These are phyloP conservation scores for Mercurialis annua DNA, from an alignment of 345 rosid species.

Conservation along the genomic window DNA sequence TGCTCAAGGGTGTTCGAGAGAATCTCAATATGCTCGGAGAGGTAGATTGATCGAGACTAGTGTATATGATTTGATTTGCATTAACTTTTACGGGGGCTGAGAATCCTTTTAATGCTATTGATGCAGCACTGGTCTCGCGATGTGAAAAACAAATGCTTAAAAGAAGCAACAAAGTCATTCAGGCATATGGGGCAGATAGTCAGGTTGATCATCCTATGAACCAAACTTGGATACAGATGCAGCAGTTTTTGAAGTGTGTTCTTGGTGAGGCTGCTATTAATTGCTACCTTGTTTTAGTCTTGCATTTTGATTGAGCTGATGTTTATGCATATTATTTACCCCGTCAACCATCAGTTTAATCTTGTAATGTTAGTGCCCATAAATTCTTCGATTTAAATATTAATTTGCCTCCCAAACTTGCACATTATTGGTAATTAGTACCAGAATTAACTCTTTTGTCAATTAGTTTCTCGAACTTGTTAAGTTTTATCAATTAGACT, in stretches of 20 bases:
- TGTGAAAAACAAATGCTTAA: slow-evolving; percentile 76
- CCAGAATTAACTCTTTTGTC: too few species aligned
- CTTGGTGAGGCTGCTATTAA: slow-evolving; percentile 7
- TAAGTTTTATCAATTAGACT: too few species aligned
- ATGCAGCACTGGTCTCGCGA: slow-evolving; percentile 85
- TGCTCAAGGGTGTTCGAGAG: slow-evolving; percentile 61
- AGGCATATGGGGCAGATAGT: slow-evolving; percentile 76
- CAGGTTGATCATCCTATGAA: slow-evolving; percentile 61
- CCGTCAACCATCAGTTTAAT: background rate
- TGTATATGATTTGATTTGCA: slow-evolving; percentile 8
- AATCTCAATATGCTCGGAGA: slow-evolving; percentile 83
- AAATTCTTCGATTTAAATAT: background rate
- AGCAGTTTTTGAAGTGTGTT: slow-evolving; percentile 1
- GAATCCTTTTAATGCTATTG: slow-evolving; percentile 5
- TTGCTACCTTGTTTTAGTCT: background rate
- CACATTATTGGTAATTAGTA: too few species aligned
- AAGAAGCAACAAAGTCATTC: slow-evolving; percentile 71
- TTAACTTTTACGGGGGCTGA: slow-evolving; percentile 16
- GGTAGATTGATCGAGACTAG: slow-evolving; percentile 39
- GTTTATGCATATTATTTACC: background rate
- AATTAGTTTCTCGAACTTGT: too few species aligned
- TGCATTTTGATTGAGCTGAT: background rate
- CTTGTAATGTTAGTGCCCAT: background rate
- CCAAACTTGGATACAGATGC: background rate
- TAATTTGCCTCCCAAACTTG: too few species aligned